These are phyloP conservation scores for Magnolia officinalis DNA, from an alignment of 164 flowering plant species.

Conservation along the genomic window DNA sequence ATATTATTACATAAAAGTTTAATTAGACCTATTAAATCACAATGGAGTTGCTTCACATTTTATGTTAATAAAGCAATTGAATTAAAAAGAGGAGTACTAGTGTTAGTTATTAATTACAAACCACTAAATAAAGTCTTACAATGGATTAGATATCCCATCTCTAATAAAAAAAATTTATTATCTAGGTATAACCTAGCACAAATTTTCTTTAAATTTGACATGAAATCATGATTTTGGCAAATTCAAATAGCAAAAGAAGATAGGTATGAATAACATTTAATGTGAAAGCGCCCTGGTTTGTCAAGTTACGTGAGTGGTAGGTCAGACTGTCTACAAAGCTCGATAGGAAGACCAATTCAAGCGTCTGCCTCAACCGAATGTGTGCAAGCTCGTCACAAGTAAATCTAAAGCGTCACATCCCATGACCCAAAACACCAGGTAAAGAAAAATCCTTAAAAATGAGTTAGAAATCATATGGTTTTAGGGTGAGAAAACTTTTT, in stretches of 20 bases:
- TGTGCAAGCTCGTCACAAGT: too few relatives aligned
- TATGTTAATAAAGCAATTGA: background rate
- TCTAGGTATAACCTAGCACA: background rate
- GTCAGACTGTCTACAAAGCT: too few relatives aligned
- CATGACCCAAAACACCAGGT: too few relatives aligned
- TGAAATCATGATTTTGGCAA: background rate
- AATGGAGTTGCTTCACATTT: background rate
- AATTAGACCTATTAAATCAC: background rate
- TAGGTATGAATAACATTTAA: too few relatives aligned
- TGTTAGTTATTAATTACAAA: constrained; percentile 1
- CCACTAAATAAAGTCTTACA: background rate
- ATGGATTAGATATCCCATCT: background rate
- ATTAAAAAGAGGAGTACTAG: background rate
- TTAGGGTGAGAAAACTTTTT: too few relatives aligned
- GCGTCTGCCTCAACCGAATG: too few relatives aligned
- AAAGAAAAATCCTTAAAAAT: too few relatives aligned
- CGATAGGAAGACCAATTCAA: too few relatives aligned
- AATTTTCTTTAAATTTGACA: background rate
- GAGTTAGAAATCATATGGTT: too few relatives aligned
- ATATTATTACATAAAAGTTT: background rate
- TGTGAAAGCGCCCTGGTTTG: too few relatives aligned
- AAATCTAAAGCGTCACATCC: too few relatives aligned
- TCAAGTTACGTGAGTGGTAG: too few relatives aligned
- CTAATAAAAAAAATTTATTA: background rate
- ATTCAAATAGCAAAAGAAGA: background rate